These are phyloP conservation scores for Gossypium raimondii DNA, from an alignment of 345 rosid genomes.

Conservation along the genomic window DNA sequence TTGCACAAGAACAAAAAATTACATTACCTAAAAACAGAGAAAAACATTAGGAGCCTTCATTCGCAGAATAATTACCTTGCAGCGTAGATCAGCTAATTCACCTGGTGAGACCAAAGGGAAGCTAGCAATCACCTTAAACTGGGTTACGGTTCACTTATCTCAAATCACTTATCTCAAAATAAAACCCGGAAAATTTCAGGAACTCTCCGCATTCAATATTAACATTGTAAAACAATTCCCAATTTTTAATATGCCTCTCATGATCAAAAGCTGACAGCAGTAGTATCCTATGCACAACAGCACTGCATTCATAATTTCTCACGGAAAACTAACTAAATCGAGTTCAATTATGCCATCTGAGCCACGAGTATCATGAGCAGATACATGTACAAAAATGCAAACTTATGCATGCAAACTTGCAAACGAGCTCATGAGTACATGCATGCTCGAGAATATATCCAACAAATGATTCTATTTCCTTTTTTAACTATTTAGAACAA, in stretches of 20 bases:
- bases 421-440: background rate
- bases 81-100: conserved; percentile 22
- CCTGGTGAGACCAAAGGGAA: conserved; percentile 36
- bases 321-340: background rate
- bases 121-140: conserved; percentile 39
- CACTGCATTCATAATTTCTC: background rate
- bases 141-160: conserved; percentile 28
- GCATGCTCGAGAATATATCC: background rate
- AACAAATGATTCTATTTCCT: background rate
- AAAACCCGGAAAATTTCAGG: conserved; percentile 22
- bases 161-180: conserved; percentile 23
- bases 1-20: background rate
- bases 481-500: background rate
- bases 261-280: conserved; percentile 24
- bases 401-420: background rate
- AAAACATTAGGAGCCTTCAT: conserved; percentile 16
- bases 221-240: background rate
- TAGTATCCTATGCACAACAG: background rate
- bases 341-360: background rate
- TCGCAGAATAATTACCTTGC: conserved; percentile 21
- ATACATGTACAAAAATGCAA: background rate
- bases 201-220: conserved; percentile 22
- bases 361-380: background rate
- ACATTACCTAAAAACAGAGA: background rate
- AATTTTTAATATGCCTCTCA: background rate